Conservation (phyloP, 2,329 filamentous ascomycete genomes). For the Dothistroma pini region DNA sequence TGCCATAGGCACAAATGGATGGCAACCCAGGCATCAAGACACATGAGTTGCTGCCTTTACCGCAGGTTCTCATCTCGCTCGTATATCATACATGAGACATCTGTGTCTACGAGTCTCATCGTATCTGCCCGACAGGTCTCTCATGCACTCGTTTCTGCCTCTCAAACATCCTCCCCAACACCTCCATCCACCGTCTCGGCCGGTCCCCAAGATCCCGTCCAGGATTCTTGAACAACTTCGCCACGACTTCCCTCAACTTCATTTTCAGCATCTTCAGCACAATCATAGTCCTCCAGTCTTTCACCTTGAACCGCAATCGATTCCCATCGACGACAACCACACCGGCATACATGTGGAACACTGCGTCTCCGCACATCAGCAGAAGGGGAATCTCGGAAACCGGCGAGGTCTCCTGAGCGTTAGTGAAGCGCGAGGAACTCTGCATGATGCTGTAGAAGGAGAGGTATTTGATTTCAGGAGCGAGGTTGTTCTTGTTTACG, state of each 20-base stretch:
- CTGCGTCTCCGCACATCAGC: conserved; percentile 81
- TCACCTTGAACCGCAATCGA: conserved; percentile 73
- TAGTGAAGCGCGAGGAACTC: conserved; percentile 74
- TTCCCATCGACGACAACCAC: conserved; percentile 86
- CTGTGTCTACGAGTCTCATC: too few species aligned
- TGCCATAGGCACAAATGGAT: too few species aligned
- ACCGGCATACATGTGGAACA: conserved; percentile 86
- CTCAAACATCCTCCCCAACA: conserved; percentile 33
- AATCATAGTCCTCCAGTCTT: conserved; percentile 86
- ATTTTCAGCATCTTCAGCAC: conserved; percentile 78
- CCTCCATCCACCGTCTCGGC: conserved; percentile 43
- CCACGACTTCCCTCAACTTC: conserved; percentile 71
- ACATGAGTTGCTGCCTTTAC: too few species aligned
- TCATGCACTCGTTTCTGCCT: conserved; percentile 13
- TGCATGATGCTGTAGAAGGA: conserved; percentile 99
- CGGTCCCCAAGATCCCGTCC: conserved; percentile 38
- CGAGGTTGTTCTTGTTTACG: conserved; percentile 67
- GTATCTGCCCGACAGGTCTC: neutral
- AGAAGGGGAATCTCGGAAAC: conserved; percentile 73
- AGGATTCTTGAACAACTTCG: conserved; percentile 61
- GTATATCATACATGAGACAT: too few species aligned
- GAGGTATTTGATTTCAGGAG: conserved; percentile 63
- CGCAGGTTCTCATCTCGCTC: too few species aligned
- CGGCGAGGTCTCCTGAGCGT: conserved; percentile 74
- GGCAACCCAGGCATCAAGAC: too few species aligned